Percentiles rank a stretch among this genome's conserved stretches.
These are phyloP conservation scores for Atalantia buxifolia DNA, from an alignment of 345 rosid species.

Conservation along the genomic window DNA sequence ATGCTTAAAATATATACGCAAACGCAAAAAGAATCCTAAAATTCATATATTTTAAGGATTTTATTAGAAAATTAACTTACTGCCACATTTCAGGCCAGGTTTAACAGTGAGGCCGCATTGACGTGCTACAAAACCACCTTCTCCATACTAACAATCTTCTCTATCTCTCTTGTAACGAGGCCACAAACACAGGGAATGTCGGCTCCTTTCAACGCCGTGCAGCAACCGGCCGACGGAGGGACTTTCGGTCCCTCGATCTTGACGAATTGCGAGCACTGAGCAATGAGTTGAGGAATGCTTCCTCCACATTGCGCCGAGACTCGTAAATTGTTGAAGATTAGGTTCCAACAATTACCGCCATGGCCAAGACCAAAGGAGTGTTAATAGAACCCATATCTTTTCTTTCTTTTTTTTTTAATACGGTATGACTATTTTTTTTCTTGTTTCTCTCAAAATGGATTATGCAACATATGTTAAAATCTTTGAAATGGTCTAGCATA, in stretches of 20 bases:
- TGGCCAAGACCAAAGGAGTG: background rate
- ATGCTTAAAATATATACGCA: background rate
- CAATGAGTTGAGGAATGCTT: background rate
- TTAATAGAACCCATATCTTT: background rate
- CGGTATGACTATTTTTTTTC: background rate
- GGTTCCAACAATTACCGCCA: background rate
- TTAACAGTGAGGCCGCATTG: conserved; percentile 36
- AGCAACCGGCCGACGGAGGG: conserved; percentile 33
- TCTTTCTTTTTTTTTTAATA: too few species aligned
- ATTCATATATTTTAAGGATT: background rate
- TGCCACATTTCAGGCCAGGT: conserved; percentile 44
- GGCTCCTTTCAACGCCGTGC: conserved; percentile 15
- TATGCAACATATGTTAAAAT: background rate
- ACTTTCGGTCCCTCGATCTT: background rate
- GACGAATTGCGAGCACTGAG: background rate
- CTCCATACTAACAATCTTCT: conserved; percentile 30
- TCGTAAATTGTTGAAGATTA: background rate
- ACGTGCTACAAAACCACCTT: conserved; percentile 39
- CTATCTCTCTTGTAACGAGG: conserved; percentile 23
- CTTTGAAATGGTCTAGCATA: background rate
- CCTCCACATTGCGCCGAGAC: conserved; percentile 1
- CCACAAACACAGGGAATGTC: conserved; percentile 34
- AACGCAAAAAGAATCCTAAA: too few species aligned
- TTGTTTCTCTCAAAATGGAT: background rate
- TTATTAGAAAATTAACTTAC: conserved; percentile 12